These are phyloP conservation scores for Colletotrichum eremochloae DNA, from an alignment of 2,329 filamentous ascomycete species.

Conservation along the genomic window DNA sequence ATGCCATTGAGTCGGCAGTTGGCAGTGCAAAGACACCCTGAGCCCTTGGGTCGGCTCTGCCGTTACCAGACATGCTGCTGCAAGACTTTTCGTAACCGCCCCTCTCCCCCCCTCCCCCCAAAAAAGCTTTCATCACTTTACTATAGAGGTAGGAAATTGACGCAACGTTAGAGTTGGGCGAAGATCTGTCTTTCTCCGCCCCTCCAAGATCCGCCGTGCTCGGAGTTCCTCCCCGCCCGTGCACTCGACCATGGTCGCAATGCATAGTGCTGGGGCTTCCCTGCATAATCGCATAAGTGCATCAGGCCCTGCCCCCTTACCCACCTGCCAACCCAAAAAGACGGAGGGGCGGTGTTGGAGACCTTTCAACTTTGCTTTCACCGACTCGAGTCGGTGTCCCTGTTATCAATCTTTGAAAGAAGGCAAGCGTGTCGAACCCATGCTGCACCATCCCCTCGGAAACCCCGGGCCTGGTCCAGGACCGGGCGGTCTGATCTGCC, in stretches of 20 bases:
- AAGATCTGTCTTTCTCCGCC: slow-evolving; percentile 2
- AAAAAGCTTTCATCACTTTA: not conserved
- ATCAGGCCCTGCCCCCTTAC: slow-evolving; percentile 21
- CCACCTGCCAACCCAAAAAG: slow-evolving; percentile 13
- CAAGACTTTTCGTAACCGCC: not conserved
- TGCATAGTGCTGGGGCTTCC: slow-evolving; percentile 11
- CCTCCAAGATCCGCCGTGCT: slow-evolving; percentile 22
- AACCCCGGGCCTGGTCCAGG: slow-evolving; percentile 26
- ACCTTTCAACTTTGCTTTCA: slow-evolving; percentile 25
- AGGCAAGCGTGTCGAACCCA: slow-evolving; percentile 2
- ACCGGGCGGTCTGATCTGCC: slow-evolving; percentile 14
- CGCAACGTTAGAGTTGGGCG: slow-evolving; percentile 18
- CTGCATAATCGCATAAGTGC: slow-evolving; percentile 31
- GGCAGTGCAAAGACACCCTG: slow-evolving; percentile 1
- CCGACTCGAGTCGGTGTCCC: slow-evolving; percentile 33
- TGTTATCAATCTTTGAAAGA: slow-evolving; percentile 12
- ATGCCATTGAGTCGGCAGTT: slow-evolving; percentile 25
- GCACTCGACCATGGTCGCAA: not conserved
- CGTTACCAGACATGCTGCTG: not conserved
- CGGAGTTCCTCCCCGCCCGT: slow-evolving; percentile 21
- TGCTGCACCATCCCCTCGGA: slow-evolving; percentile 32
- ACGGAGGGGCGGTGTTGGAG: not conserved
- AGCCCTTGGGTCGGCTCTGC: slow-evolving; percentile 15
- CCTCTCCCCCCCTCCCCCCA: not conserved
- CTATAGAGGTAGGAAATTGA: slow-evolving; percentile 15